Conservation (phyloP, 2,329 filamentous ascomycete genomes). For the Microsporum ferrugineum region DNA sequence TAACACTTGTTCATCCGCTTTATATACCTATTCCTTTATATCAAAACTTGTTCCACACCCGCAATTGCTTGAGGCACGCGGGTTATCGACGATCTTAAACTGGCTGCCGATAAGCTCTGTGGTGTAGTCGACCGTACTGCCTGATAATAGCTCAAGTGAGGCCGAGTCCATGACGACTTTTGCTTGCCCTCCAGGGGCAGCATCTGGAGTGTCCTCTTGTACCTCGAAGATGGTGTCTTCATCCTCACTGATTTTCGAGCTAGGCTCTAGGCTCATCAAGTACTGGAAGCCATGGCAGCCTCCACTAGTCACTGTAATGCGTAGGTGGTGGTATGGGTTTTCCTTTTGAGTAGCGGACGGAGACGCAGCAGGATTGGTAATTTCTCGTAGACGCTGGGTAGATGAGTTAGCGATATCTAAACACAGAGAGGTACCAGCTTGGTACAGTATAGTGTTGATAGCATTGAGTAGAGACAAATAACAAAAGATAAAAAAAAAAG, state of each 20-base stretch:
- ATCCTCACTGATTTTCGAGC: conserved; percentile 48
- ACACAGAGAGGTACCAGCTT: neutral
- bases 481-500: neutral
- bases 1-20: neutral
- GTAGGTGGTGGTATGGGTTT: conserved; percentile 75
- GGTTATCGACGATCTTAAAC: conserved; percentile 95
- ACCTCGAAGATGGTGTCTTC: conserved; percentile 86
- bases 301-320: conserved; percentile 82
- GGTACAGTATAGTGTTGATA: neutral
- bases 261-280: conserved; percentile 66
- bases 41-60: conserved; percentile 97
- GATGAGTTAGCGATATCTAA: conserved; percentile 5
- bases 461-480: conserved; percentile 26
- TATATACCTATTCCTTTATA: conserved; percentile 37
- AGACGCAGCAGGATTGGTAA: conserved; percentile 46
- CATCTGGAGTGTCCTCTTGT: conserved; percentile 28
- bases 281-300: conserved; percentile 99
- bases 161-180: conserved; percentile 82
- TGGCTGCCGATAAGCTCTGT: conserved; percentile 90
- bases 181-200: conserved; percentile 36
- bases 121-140: conserved; percentile 92
- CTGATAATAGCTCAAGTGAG: conserved; percentile 77
- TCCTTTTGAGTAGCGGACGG: conserved; percentile 27
- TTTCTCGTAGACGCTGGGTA: conserved; percentile 57
- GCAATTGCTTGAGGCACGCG: conserved; percentile 81